Percentiles rank a stretch among this genome's conserved stretches.
These are phyloP conservation scores for Cyberlindnera subsufficiens DNA, from an alignment of 805 yeast genomes.

Conservation along the genomic window DNA sequence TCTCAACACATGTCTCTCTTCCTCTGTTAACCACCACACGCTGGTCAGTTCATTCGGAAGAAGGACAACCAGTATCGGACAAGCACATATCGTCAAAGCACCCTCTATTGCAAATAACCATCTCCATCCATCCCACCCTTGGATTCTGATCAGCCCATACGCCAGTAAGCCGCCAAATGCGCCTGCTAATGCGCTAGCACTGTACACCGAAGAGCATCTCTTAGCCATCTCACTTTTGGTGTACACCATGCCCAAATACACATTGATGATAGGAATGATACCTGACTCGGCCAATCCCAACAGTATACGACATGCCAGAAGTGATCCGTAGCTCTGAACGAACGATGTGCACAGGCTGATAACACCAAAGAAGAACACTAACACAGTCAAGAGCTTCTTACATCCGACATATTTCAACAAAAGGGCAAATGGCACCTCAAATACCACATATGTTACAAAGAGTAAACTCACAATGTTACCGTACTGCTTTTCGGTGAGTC, in stretches of 20 bases:
- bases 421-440: conserved; percentile 34
- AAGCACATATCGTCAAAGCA: conserved; percentile 32
- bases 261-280: conserved; percentile 42
- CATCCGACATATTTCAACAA: conserved; percentile 32
- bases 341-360: conserved; percentile 38
- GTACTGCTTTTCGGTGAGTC: conserved; percentile 33
- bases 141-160: conserved; percentile 37
- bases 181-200: conserved; percentile 30
- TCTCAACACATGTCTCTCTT: conserved; percentile 32
- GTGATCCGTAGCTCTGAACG: conserved; percentile 34
- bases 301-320: conserved; percentile 41
- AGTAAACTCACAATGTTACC: conserved; percentile 40
- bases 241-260: conserved; percentile 42
- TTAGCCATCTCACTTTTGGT: conserved; percentile 42
- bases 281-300: conserved; percentile 50
- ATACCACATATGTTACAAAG: conserved; percentile 38
- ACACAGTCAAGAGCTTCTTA: conserved; percentile 26
- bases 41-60: conserved; percentile 36
- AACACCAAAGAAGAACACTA: conserved; percentile 32
- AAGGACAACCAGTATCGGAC: conserved; percentile 28
- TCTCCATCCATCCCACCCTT: conserved; percentile 41
- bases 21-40: conserved; percentile 34
- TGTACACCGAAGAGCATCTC: conserved; percentile 28
- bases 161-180: conserved; percentile 54
- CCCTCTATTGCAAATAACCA: conserved; percentile 49